These are phyloP conservation scores for Paecilomyces niveus DNA, from an alignment of 2,329 filamentous ascomycete genomes.

Conservation along the genomic window DNA sequence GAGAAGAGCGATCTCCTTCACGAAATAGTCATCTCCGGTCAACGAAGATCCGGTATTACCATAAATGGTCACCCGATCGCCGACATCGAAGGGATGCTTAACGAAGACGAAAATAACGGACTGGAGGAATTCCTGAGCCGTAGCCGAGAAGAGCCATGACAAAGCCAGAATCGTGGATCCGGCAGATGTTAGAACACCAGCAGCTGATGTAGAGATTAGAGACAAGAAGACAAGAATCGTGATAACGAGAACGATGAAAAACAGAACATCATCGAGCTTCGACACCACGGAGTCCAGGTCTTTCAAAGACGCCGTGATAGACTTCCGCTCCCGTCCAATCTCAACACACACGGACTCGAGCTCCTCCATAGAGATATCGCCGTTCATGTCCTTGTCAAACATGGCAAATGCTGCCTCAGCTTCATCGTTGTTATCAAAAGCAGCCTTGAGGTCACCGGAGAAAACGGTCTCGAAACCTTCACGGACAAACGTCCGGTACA, in stretches of 20 bases:
- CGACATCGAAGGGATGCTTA: conserved; percentile 95
- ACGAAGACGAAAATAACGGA: conserved; percentile 94
- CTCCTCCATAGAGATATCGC: conserved; percentile 92
- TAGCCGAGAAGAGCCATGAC: conserved; percentile 87
- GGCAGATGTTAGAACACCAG: conserved; percentile 80
- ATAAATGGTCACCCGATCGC: conserved; percentile 86
- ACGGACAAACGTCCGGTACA: conserved; percentile 80
- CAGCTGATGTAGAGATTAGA: conserved; percentile 82
- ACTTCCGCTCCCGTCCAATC: conserved; percentile 89
- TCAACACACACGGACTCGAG: conserved; percentile 89
- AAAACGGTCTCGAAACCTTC: conserved; percentile 69
- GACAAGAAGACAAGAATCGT: conserved; percentile 81
- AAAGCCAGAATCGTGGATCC: conserved; percentile 82
- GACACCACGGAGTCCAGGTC: conserved; percentile 89
- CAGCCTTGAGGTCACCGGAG: conserved; percentile 68
- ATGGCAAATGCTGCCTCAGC: conserved; percentile 82
- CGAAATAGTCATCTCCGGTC: conserved; percentile 87
- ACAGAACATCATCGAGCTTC: conserved; percentile 81
- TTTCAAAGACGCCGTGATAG: conserved; percentile 88
- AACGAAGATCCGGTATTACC: conserved; percentile 75
- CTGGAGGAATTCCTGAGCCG: conserved; percentile 89
- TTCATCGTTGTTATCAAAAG: conserved; percentile 77
- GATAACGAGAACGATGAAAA: conserved; percentile 77
- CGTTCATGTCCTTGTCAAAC: conserved; percentile 95
- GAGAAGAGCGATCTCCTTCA: conserved; percentile 85